Percentiles rank a stretch among this genome's conserved stretches.
Conservation (phyloP, 345 rosid genomes). For the Ceriops tagal region DNA sequence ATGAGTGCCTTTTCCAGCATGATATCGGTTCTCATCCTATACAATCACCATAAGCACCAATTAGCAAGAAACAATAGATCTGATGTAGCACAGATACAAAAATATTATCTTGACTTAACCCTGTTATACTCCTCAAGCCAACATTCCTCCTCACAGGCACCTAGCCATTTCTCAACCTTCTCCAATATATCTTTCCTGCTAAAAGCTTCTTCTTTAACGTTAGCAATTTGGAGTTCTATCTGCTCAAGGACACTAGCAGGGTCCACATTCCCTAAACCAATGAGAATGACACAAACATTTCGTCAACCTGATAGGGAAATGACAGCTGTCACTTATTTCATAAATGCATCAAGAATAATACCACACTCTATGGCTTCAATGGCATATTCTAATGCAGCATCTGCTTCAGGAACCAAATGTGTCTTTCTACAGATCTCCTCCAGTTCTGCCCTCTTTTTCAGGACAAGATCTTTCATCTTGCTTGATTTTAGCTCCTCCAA, state of each 20-base stretch:
- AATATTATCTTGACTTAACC: constrained; percentile 22
- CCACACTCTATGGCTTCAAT: constrained; percentile 54
- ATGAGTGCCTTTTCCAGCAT: constrained; percentile 77
- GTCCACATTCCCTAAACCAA: constrained; percentile 46
- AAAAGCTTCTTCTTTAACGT: constrained; percentile 56
- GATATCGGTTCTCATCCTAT: constrained; percentile 70
- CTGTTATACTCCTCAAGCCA: constrained; percentile 83
- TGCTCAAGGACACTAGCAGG: constrained; percentile 45
- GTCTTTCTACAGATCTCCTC: constrained; percentile 63
- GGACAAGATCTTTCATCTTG: constrained; percentile 64
- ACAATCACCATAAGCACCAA: constrained; percentile 7
- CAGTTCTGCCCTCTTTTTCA: constrained; percentile 61
- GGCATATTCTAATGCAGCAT: constrained; percentile 32
- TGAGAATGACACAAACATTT: not conserved
- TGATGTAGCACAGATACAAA: not conserved
- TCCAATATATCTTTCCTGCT: constrained; percentile 72
- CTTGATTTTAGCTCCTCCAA: constrained; percentile 54
- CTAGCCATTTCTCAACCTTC: constrained; percentile 69
- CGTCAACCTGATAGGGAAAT: not conserved
- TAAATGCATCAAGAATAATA: constrained; percentile 16
- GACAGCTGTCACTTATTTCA: not conserved
- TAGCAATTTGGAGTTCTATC: constrained; percentile 60
- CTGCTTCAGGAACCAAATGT: constrained; percentile 52
- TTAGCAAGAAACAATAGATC: not conserved
- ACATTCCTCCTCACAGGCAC: constrained; percentile 67